These are phyloP conservation scores for Ceratocystis variospora DNA, from an alignment of 2,329 filamentous ascomycete genomes.

Conservation along the genomic window DNA sequence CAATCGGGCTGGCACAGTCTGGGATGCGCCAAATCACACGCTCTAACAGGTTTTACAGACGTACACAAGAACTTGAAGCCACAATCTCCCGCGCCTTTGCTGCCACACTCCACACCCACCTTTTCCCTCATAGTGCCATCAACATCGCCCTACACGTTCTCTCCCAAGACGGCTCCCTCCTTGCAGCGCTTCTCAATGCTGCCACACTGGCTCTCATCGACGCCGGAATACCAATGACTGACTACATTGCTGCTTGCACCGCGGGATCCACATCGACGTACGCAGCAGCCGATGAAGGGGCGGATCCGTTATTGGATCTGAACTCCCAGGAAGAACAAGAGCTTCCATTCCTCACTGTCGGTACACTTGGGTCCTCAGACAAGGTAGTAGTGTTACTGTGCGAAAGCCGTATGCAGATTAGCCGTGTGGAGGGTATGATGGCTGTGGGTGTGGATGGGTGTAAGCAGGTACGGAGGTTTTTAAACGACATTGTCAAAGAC, in stretches of 20 bases:
- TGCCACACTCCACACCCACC: slow-evolving; percentile 65
- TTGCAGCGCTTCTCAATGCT: slow-evolving; percentile 83
- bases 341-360: slow-evolving; percentile 76
- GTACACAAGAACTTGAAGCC: slow-evolving; percentile 65
- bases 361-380: slow-evolving; percentile 59
- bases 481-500: slow-evolving; percentile 66
- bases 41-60: slow-evolving; percentile 35
- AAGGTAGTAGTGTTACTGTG: slow-evolving; percentile 67
- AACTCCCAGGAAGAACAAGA: slow-evolving; percentile 75
- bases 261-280: slow-evolving; percentile 64
- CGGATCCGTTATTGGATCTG: slow-evolving; percentile 67
- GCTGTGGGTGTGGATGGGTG: slow-evolving; percentile 86
- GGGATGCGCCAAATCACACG: background rate
- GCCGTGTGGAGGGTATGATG: slow-evolving; percentile 78
- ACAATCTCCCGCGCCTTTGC: slow-evolving; percentile 67
- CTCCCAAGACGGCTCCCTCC: slow-evolving; percentile 75
- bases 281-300: slow-evolving; percentile 48
- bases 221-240: slow-evolving; percentile 87
- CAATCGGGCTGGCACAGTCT: too few species aligned
- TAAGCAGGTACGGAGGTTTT: slow-evolving; percentile 64
- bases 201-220: slow-evolving; percentile 84
- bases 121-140: slow-evolving; percentile 82
- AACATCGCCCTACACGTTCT: slow-evolving; percentile 74
- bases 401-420: slow-evolving; percentile 76
- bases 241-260: slow-evolving; percentile 80